These are phyloP conservation scores for Hymenoscyphus albidus DNA, from an alignment of 2,329 filamentous ascomycete genomes.

Conservation along the genomic window DNA sequence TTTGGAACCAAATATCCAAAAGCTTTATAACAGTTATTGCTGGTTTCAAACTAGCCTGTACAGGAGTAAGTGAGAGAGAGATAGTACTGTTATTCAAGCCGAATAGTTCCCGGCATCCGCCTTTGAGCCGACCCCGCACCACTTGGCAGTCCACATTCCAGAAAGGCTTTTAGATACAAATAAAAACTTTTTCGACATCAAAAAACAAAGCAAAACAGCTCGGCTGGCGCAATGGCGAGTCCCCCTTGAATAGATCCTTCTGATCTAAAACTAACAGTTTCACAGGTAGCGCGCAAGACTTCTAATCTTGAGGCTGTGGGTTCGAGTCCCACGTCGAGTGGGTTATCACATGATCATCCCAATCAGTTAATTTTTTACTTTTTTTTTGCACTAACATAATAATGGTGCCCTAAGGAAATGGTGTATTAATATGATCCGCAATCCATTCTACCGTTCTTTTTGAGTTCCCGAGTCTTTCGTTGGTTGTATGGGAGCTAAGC, in stretches of 20 bases:
- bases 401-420: too few relatives aligned
- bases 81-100: too few relatives aligned
- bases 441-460: too few relatives aligned
- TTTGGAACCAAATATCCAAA: too few relatives aligned
- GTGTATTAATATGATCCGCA: too few relatives aligned
- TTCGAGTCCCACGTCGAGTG: conserved; percentile 26
- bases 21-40: too few relatives aligned
- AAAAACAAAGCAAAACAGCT: not conserved
- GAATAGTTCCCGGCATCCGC: not conserved
- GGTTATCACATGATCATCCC: not conserved
- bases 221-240: conserved; percentile 18
- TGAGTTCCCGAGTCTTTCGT: too few relatives aligned
- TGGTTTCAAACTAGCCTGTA: too few relatives aligned
- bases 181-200: not conserved
- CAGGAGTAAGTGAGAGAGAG: too few relatives aligned
- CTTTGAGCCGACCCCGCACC: not conserved
- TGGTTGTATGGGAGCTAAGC: too few relatives aligned
- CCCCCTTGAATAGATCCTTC: too few relatives aligned
- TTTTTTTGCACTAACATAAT: not conserved
- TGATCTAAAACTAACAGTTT: not conserved
- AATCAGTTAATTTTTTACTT: not conserved
- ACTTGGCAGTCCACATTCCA: not conserved
- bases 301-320: conserved; percentile 28
- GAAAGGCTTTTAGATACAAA: not conserved
- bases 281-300: conserved; percentile 25